Base-by-base conservation (phyloP, 345 rosid genomes). In the Psidium friedrichsthalianum region DNA sequence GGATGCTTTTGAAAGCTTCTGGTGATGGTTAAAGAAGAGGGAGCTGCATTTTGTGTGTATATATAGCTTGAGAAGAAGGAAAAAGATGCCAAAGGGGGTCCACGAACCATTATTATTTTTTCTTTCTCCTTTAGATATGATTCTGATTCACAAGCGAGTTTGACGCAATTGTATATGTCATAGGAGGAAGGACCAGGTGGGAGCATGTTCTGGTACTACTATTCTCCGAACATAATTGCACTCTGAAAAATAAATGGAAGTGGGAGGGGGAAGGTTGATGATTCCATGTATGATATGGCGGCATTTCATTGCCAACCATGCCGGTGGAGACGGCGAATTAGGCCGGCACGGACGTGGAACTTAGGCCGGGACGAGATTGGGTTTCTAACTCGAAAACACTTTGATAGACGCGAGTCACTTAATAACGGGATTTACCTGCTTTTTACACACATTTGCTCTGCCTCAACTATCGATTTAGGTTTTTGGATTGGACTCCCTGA, bases 401-500 rank as follows among this genome's bases (percentile, higher is more conserved):
- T 16, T 1, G 5, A 64, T 32, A 16, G 3, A 32, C 18, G 12
- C 76, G 8, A 5, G 4, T 32, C 0, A 4, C 42, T 61, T 15
- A 11, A 8, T 64, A 29, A 32, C 32, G 8, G 1, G 76, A 1
- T 64, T 0, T 64, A 29, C 15, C 4, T 16, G 0, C 11, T 32
- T 42, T 32, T 8, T 32, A 29, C 8, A 64, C 11, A 16, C 22
- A 29, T 12, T 29, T 16, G 5, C 4, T 20, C 1, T 14, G 10
- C 5, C 4, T 69, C 3, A 8, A 3, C 0, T 16, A 32, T 4
- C 25, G 5, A 5, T 9, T 69, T 4, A 69, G 36, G 0, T 36
- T 36, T 8, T 18, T 36, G 12, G 3, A 2, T 18, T 8, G 47
- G 11, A 36, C 12, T 32, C 9, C 29, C 4, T 22, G 4, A 55